Conservation (phyloP, 2,329 filamentous ascomycete species). For the Claviceps pusilla region DNA sequence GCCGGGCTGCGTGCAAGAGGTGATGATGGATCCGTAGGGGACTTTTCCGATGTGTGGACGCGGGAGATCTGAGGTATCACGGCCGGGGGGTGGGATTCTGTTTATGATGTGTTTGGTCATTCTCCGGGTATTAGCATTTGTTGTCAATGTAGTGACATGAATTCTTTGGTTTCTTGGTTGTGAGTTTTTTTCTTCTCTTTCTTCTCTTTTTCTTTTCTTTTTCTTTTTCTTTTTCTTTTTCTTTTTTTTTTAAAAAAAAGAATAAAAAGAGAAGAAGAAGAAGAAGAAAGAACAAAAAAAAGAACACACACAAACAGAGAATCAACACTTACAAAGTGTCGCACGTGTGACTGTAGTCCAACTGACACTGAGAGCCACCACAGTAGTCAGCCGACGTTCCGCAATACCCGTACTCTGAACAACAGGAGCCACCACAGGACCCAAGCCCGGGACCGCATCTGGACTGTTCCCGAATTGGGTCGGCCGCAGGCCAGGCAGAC, state of each 20-base stretch:
- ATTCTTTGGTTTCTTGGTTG: no score
- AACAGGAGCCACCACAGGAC: constrained; percentile 20
- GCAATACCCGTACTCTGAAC: constrained; percentile 24
- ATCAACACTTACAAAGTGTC: constrained; percentile 23
- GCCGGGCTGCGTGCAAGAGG: constrained; percentile 19
- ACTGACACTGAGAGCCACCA: constrained; percentile 23
- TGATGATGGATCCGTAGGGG: constrained; percentile 21
- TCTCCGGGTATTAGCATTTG: neutral
- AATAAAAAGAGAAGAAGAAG: neutral
- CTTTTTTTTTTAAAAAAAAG: neutral
- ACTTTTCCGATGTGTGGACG: constrained; percentile 20
- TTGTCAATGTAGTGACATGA: no score
- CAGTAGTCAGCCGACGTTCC: constrained; percentile 21
- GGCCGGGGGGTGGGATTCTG: constrained; percentile 19
- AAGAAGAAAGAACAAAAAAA: neutral
- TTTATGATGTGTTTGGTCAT: neutral
- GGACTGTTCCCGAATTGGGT: neutral
- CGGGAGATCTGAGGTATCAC: constrained; percentile 16
- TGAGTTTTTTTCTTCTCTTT: no score
- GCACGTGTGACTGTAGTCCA: constrained; percentile 25
- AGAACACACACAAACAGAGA: no score
- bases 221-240: neutral
- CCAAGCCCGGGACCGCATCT: constrained; percentile 21
- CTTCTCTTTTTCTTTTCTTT: no score
- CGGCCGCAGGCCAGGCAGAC: neutral